Percentiles rank a stretch among this genome's conserved stretches.
Conservation (phyloP, 2,329 filamentous ascomycete species). For the Geoglossum cookeanum region DNA sequence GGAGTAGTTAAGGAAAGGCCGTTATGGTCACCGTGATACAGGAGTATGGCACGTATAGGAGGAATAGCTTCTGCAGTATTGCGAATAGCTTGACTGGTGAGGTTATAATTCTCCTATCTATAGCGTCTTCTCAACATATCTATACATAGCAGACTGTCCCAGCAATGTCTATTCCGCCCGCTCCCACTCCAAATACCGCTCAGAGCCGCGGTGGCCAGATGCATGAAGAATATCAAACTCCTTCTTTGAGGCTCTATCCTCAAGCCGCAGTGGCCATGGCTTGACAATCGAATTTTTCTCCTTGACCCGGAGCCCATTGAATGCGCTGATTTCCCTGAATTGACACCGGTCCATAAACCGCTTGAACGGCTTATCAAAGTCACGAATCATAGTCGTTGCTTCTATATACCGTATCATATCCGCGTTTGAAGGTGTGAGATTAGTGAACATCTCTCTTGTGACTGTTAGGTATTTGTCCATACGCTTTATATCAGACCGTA, state of each 20-base stretch:
- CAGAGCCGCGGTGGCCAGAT: conserved; percentile 7
- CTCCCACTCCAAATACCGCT: conserved; percentile 20
- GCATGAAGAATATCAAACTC: conserved; percentile 16
- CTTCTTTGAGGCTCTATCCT: conserved; percentile 5
- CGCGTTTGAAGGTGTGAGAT: too few relatives aligned
- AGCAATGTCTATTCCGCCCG: conserved; percentile 2
- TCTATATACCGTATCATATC: not conserved
- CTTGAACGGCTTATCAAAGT: conserved; percentile 7
- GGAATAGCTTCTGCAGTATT: too few relatives aligned
- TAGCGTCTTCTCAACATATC: too few relatives aligned
- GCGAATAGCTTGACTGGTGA: too few relatives aligned
- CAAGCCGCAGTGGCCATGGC: conserved; percentile 17
- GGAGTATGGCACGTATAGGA: too few relatives aligned
- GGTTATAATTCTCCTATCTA: too few relatives aligned
- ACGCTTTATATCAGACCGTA: too few relatives aligned
- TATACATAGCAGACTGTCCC: too few relatives aligned
- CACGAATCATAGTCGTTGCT: not conserved
- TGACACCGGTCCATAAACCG: conserved; percentile 4
- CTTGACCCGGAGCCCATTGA: conserved; percentile 13
- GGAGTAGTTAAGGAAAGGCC: too few relatives aligned
- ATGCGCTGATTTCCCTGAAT: conserved; percentile 5
- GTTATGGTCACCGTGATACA: too few relatives aligned
- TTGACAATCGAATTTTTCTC: conserved; percentile 17
- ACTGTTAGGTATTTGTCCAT: too few relatives aligned
- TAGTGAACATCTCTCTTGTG: too few relatives aligned